phyloP scores from a whole-genome alignment of 2,329 filamentous ascomycete genomes.

The Herpotrichia juniperi region DNA sequence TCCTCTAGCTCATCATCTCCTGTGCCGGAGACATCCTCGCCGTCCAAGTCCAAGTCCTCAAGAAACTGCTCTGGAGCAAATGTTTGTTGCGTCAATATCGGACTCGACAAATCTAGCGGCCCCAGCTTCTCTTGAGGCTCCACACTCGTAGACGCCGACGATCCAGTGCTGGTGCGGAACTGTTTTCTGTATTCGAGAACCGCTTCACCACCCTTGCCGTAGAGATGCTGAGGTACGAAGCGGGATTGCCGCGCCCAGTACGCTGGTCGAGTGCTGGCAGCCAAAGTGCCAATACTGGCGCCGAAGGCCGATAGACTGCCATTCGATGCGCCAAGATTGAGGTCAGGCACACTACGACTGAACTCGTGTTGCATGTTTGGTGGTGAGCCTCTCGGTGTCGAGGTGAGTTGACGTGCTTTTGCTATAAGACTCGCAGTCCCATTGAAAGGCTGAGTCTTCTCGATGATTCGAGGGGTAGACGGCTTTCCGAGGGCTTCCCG shows the following conservation, averaged over 20 bases:
- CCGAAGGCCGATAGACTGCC: constrained; percentile 4
- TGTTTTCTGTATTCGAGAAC: constrained; percentile 32
- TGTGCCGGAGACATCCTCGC: constrained; percentile 7
- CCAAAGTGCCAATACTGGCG: constrained; percentile 15
- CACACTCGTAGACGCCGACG: constrained; percentile 13
- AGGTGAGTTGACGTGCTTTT: constrained; percentile 20
- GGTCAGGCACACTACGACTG: constrained; percentile 33
- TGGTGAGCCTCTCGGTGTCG: constrained; percentile 10
- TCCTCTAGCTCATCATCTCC: constrained; percentile 17
- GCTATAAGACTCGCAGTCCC: constrained; percentile 15
- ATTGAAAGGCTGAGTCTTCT: constrained; percentile 3
- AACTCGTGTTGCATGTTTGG: constrained; percentile 26
- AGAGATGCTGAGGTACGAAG: constrained; percentile 44
- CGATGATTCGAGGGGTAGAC: not conserved
- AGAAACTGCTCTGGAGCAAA: constrained; percentile 8
- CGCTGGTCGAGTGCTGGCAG: constrained; percentile 26
- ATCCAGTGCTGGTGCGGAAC: constrained; percentile 14
- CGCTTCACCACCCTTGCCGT: constrained; percentile 40
- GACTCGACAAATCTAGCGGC: constrained; percentile 25
- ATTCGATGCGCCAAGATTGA: constrained; percentile 13
- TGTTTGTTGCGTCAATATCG: constrained; percentile 27
- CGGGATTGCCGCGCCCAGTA: constrained; percentile 39
- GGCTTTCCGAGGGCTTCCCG: constrained; percentile 15
- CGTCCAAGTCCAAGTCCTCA: constrained; percentile 7
- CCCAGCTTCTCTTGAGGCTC: constrained; percentile 15